These are phyloP conservation scores for Protomyces macrosporus DNA, from an alignment of 1,139 yeast genomes.

Conservation along the genomic window DNA sequence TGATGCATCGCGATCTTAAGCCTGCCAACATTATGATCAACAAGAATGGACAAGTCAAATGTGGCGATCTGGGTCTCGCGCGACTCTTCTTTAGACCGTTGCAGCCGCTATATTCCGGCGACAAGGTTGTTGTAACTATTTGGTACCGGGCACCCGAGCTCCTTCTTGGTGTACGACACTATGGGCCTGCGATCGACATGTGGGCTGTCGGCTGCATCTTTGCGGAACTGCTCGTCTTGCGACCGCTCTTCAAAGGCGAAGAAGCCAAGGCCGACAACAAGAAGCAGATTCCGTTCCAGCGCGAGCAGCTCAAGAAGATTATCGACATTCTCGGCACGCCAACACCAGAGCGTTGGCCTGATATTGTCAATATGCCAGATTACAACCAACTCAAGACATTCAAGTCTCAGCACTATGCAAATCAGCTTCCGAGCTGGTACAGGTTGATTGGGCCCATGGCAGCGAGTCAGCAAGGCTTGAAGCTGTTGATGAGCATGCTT, in stretches of 20 bases:
- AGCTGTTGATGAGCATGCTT: constrained; percentile 64
- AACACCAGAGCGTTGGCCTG: constrained; percentile 62
- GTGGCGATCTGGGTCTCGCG: constrained; percentile 89
- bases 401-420: constrained; percentile 50
- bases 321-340: constrained; percentile 91
- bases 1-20: constrained; percentile 87
- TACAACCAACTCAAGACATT: constrained; percentile 61
- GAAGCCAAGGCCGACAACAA: constrained; percentile 93
- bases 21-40: constrained; percentile 99
- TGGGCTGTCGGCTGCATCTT: constrained; percentile 98
- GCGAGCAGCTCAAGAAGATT: constrained; percentile 83
- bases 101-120: constrained; percentile 87
- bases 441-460: constrained; percentile 56
- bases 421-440: constrained; percentile 77
- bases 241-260: constrained; percentile 96
- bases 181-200: constrained; percentile 81
- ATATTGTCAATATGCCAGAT: constrained; percentile 76
- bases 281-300: constrained; percentile 88
- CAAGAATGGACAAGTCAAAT: constrained; percentile 78
- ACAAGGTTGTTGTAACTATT: constrained; percentile 94
- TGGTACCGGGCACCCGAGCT: constrained; percentile 98
- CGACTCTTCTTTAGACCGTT: constrained; percentile 82
- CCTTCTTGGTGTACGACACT: constrained; percentile 83
- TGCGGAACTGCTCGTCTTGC: constrained; percentile 78
- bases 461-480: constrained; percentile 69